Percentiles rank a stretch among this genome's conserved stretches.
These are phyloP conservation scores for Saposhnikovia divaricata DNA, from an alignment of 129 eudicot species.

Conservation along the genomic window DNA sequence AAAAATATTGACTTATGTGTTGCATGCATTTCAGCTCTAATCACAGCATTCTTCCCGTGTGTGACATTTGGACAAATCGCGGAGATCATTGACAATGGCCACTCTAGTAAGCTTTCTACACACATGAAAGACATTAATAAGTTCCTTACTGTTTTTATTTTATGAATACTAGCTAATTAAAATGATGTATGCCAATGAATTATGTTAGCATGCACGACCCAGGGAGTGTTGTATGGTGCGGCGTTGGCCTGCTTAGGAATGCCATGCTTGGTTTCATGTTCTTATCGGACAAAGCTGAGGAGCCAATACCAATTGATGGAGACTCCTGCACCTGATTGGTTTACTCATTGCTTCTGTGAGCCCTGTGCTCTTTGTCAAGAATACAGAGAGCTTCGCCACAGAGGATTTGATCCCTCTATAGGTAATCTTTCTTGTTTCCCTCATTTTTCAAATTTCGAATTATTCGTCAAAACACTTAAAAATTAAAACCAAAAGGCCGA, in stretches of 20 bases:
- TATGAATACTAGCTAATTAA: not conserved
- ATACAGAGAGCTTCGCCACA: slow-evolving; percentile 42
- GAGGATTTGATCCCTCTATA: slow-evolving; percentile 42
- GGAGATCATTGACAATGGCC: slow-evolving; percentile 31
- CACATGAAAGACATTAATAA: not conserved
- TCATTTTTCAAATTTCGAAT: too few species aligned
- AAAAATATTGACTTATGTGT: not conserved
- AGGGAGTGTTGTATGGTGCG: slow-evolving; percentile 27
- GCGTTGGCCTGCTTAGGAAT: slow-evolving; percentile 20
- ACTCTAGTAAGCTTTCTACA: slow-evolving; percentile 31
- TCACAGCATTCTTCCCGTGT: slow-evolving; percentile 37
- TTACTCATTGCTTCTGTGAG: slow-evolving; percentile 48
- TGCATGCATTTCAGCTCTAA: slow-evolving; percentile 24
- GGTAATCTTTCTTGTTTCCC: slow-evolving; percentile 17
- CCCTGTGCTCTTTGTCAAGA: slow-evolving; percentile 57
- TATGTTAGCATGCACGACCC: slow-evolving; percentile 39
- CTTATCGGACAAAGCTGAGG: slow-evolving; percentile 35
- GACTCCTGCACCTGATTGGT: slow-evolving; percentile 46
- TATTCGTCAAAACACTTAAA: not conserved
- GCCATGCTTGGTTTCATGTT: slow-evolving; percentile 49
- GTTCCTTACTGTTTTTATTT: not conserved
- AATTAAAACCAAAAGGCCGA: too few species aligned
- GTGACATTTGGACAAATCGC: slow-evolving; percentile 48
- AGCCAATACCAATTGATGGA: slow-evolving; percentile 29
- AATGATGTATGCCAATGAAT: not conserved